Evolutionary conservation across 345 rosid genomes (phyloP).

Genomic region (Crucihimalaya himalaica): DNA sequence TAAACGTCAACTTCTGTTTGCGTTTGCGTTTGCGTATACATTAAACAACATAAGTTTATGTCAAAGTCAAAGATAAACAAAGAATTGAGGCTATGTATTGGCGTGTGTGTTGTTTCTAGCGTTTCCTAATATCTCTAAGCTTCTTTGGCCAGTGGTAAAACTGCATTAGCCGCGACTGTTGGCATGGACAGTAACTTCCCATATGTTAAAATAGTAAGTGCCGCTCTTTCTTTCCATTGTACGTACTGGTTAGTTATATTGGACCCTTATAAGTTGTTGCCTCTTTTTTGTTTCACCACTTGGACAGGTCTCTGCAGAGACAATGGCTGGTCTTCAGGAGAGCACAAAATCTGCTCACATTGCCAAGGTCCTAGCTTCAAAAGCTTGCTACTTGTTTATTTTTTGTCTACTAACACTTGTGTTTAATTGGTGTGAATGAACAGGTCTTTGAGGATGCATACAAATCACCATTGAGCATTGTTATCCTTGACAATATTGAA

Average conservation of each 20-base stretch:
- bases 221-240: background rate
- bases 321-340: conserved; percentile 90
- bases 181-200: conserved; percentile 90
- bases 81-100: no score
- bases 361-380: conserved; percentile 54
- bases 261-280: background rate
- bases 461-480: background rate
- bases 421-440: background rate
- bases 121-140: conserved; percentile 13
- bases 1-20: no score
- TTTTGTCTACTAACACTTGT: conserved; percentile 4
- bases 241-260: background rate
- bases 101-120: background rate
- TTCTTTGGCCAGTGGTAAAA: conserved; percentile 71
- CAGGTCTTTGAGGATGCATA: background rate
- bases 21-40: no score
- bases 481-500: background rate
- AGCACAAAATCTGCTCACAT: conserved; percentile 83
- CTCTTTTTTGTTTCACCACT: background rate
- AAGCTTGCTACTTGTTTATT: background rate
- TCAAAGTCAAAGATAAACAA: no score
- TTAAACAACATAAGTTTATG: no score
- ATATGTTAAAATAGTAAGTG: conserved; percentile 87
- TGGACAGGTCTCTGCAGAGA: conserved; percentile 72
- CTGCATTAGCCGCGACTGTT: conserved; percentile 85